A percentile compares a stretch with the other conserved stretches of the same genome.
Evolutionary conservation across 1,284 basidiomycete species (phyloP).

Genomic region (Salmacisia buchloeana): DNA sequence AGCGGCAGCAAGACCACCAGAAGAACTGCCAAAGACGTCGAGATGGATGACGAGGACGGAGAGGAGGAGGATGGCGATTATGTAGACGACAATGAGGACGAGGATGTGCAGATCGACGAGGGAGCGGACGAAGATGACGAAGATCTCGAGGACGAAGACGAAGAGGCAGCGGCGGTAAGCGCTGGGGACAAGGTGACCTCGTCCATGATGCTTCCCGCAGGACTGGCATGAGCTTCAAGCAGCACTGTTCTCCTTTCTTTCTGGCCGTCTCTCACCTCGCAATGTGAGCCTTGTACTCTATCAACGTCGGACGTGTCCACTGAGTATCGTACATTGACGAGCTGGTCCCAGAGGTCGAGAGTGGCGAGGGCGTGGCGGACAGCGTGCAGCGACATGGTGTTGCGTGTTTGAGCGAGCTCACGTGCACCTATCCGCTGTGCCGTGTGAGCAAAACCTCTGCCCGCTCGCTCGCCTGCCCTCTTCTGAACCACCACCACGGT

Average conservation of each 20-base stretch:
- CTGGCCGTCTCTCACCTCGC: neutral
- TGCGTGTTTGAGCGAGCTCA: neutral
- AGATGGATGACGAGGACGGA: neutral
- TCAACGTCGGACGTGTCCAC: neutral
- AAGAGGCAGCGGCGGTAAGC: conserved; percentile 21
- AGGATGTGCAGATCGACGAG: conserved; percentile 14
- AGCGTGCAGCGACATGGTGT: neutral
- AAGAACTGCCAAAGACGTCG: conserved; percentile 4
- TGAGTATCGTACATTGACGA: neutral
- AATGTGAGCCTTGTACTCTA: neutral
- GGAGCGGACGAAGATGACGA: conserved; percentile 21
- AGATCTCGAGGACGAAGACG: conserved; percentile 22
- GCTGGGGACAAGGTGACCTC: conserved; percentile 30
- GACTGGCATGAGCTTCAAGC: conserved; percentile 13
- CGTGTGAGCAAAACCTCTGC: neutral
- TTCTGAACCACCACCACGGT: neutral
- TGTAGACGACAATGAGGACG: conserved; percentile 10
- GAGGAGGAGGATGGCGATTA: neutral
- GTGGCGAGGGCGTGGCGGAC: too few species aligned
- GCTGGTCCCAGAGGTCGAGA: neutral
- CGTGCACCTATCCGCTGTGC: neutral
- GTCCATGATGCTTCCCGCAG: conserved; percentile 40
- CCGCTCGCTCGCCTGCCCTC: neutral
- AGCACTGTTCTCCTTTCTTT: neutral
- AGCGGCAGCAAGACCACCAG: conserved; percentile 27